Evolutionary conservation across 2,329 filamentous ascomycete genomes (phyloP).

Genomic region (Leptoxyphium fumago): DNA sequence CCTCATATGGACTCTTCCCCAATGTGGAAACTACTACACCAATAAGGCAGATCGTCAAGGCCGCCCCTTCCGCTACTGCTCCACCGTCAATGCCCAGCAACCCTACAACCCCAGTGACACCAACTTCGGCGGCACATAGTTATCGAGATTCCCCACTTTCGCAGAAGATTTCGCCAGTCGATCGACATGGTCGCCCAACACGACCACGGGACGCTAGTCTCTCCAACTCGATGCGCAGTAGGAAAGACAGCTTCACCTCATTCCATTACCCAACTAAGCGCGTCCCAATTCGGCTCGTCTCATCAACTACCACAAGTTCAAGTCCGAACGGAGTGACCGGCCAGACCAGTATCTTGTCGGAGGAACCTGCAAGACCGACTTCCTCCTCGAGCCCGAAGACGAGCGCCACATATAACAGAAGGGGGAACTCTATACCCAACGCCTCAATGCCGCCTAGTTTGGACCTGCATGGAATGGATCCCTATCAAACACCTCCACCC

Average conservation of each 20-base stretch:
- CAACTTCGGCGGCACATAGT: not conserved
- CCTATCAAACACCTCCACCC: not conserved
- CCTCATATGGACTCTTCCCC: not conserved
- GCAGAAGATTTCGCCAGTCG: not conserved
- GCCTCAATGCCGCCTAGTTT: not conserved
- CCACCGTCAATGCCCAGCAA: not conserved
- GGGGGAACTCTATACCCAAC: not conserved
- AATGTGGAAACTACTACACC: not conserved
- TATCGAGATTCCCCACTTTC: slow-evolving; percentile 2
- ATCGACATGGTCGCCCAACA: slow-evolving; percentile 7
- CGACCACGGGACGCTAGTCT: slow-evolving; percentile 14
- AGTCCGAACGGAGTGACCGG: not conserved
- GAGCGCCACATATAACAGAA: slow-evolving; percentile 1
- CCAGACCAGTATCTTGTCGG: not conserved
- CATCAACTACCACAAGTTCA: slow-evolving; percentile 6
- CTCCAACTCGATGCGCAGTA: slow-evolving; percentile 11
- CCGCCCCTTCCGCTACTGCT: slow-evolving; percentile 4
- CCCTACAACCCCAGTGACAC: not conserved
- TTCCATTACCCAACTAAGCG: slow-evolving; percentile 5
- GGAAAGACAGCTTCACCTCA: slow-evolving; percentile 14
- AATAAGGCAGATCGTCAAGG: slow-evolving; percentile 1
- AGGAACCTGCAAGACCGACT: not conserved
- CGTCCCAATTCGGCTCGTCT: slow-evolving; percentile 13
- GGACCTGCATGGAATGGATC: not conserved
- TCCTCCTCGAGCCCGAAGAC: slow-evolving; percentile 1